These are phyloP conservation scores for Apodospora peruviana DNA, from an alignment of 495 filamentous ascomycete species.

Conservation along the genomic window DNA sequence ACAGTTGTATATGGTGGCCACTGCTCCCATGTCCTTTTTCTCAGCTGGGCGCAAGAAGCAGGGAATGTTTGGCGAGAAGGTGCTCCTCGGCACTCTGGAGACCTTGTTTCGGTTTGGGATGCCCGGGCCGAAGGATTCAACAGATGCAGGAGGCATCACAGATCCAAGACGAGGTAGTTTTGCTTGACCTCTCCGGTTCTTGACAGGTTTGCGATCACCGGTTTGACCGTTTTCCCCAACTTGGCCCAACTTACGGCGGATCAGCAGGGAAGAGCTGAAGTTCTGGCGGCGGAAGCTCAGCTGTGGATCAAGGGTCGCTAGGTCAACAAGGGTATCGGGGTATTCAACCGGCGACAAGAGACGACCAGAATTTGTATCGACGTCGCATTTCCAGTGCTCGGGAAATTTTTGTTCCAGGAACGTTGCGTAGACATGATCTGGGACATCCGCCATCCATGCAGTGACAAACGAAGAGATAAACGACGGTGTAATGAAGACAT, in stretches of 20 bases:
- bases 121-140: neutral
- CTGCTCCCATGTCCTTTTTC: constrained; percentile 20
- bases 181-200: too few relatives aligned
- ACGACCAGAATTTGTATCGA: constrained; percentile 25
- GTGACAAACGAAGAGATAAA: constrained; percentile 6
- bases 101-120: neutral
- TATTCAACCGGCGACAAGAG: constrained; percentile 21
- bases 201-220: neutral
- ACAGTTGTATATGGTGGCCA: constrained; percentile 31
- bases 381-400: constrained; percentile 22
- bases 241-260: constrained; percentile 1
- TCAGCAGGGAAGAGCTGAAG: constrained; percentile 10
- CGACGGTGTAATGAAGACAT: neutral
- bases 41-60: constrained; percentile 31
- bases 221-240: neutral
- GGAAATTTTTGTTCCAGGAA: constrained; percentile 8
- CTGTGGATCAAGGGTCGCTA: neutral
- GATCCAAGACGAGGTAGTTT: too few relatives aligned
- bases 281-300: constrained; percentile 14
- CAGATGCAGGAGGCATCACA: neutral
- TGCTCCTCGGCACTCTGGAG: neutral
- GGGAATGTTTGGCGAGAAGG: constrained; percentile 18
- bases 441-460: constrained; percentile 5
- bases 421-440: constrained; percentile 4
- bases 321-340: constrained; percentile 13